These are phyloP conservation scores for Aspergillus tanneri DNA, from an alignment of 2,329 filamentous ascomycete species.

Conservation along the genomic window DNA sequence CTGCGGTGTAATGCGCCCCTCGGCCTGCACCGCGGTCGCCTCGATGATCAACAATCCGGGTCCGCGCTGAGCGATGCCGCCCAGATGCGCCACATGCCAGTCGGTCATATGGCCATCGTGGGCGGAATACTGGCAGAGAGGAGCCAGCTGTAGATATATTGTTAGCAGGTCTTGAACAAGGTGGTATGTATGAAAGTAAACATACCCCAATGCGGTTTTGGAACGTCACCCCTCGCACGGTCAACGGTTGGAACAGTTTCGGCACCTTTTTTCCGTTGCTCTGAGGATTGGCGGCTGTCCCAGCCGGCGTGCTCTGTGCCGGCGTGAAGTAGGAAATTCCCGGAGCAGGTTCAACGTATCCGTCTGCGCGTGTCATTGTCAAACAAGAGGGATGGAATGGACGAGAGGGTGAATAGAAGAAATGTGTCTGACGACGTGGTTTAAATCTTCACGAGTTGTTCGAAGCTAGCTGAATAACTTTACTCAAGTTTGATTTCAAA, in stretches of 20 bases:
- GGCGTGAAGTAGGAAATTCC: constrained; percentile 47
- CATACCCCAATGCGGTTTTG: constrained; percentile 46
- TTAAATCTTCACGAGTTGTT: too few relatives aligned
- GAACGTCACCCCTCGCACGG: constrained; percentile 59
- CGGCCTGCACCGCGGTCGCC: constrained; percentile 70
- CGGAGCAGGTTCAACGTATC: constrained; percentile 37
- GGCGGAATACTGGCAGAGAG: constrained; percentile 67
- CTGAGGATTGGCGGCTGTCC: constrained; percentile 42
- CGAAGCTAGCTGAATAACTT: too few relatives aligned
- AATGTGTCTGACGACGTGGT: too few relatives aligned
- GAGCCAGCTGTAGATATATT: constrained; percentile 49
- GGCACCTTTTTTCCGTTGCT: constrained; percentile 45
- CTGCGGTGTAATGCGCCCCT: constrained; percentile 75
- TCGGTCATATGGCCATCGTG: constrained; percentile 71
- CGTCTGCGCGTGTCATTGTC: too few relatives aligned
- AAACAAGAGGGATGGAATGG: too few relatives aligned
- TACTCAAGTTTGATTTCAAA: too few relatives aligned
- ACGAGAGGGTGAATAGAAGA: too few relatives aligned
- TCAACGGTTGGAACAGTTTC: constrained; percentile 60
- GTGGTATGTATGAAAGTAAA: neutral
- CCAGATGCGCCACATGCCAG: constrained; percentile 80
- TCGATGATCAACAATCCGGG: constrained; percentile 73
- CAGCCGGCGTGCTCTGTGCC: constrained; percentile 36
- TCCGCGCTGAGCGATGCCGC: constrained; percentile 73
- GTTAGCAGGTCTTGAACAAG: neutral